Conservation (phyloP, 257 asterid species). For the Osmanthus fragrans region DNA sequence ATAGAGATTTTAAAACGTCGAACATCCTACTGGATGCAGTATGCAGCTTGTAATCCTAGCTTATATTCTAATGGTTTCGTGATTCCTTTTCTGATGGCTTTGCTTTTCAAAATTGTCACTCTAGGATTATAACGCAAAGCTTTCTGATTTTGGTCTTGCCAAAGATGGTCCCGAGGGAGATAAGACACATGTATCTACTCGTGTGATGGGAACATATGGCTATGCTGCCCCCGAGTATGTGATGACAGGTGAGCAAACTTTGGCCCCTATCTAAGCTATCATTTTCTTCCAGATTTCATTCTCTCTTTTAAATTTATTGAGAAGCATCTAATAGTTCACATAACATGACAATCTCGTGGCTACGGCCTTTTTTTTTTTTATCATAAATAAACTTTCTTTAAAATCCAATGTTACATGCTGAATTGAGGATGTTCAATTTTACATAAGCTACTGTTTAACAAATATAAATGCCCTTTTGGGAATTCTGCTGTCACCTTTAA, state of each 20-base stretch:
- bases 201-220: slow-evolving; percentile 91
- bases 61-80: not conserved
- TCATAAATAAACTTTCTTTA: no score
- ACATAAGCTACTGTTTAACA: no score
- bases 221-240: slow-evolving; percentile 88
- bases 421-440: no score
- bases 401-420: no score
- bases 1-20: slow-evolving; percentile 73
- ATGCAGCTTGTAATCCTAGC: slow-evolving; percentile 26
- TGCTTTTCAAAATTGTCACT: slow-evolving; percentile 15
- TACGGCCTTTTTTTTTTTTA: no score
- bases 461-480: no score
- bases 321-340: not conserved
- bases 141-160: slow-evolving; percentile 89
- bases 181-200: slow-evolving; percentile 79
- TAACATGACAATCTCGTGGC: no score
- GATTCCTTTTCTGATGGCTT: slow-evolving; percentile 21
- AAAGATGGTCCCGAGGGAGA: slow-evolving; percentile 85
- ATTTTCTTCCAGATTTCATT: not conserved
- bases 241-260: slow-evolving; percentile 54
- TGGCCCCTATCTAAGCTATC: no score
- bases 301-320: not conserved
- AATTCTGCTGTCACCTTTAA: no score
- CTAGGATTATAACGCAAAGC: slow-evolving; percentile 81
- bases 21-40: slow-evolving; percentile 70